phyloP scores from a whole-genome alignment of 768 basidiomycete species.

The Russula emetica region DNA sequence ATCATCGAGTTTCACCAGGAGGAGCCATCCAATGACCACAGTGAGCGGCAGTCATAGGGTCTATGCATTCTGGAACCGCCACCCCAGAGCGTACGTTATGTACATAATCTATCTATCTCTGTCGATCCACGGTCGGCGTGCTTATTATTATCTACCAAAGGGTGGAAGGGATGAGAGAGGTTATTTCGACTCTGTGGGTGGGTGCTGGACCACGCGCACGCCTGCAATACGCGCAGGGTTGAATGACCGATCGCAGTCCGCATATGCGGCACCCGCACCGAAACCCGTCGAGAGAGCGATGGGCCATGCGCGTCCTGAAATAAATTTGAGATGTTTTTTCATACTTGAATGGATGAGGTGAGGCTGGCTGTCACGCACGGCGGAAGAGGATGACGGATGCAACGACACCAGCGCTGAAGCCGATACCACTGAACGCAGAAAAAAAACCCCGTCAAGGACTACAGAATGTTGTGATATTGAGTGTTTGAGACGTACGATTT shows the following conservation, averaged over 20 bases:
- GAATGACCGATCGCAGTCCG: conserved; percentile 91
- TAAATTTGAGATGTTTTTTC: conserved; percentile 11
- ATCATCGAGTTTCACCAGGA: conserved; percentile 20
- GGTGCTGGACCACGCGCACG: conserved; percentile 58
- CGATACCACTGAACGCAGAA: conserved; percentile 60
- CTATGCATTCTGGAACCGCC: not conserved
- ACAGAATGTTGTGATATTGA: not conserved
- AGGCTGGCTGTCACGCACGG: conserved; percentile 50
- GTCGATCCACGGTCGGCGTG: not conserved
- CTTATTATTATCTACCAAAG: conserved; percentile 3
- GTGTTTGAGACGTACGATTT: conserved; percentile 61
- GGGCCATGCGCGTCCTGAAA: conserved; percentile 85
- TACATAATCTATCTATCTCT: conserved; percentile 13
- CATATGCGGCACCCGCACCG: conserved; percentile 81
- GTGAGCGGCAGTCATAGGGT: conserved; percentile 2
- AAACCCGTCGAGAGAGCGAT: conserved; percentile 83
- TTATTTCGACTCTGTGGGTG: conserved; percentile 23
- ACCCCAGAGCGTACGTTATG: conserved; percentile 2
- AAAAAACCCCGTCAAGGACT: conserved; percentile 13
- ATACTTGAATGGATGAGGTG: conserved; percentile 2
- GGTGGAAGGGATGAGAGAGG: not conserved
- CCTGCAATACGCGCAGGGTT: conserved; percentile 87
- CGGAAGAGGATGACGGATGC: conserved; percentile 88
- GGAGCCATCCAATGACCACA: conserved; percentile 16
- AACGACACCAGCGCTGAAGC: conserved; percentile 84